Conservation (phyloP, 768 basidiomycete species). For the Psilocybe azurescens region DNA sequence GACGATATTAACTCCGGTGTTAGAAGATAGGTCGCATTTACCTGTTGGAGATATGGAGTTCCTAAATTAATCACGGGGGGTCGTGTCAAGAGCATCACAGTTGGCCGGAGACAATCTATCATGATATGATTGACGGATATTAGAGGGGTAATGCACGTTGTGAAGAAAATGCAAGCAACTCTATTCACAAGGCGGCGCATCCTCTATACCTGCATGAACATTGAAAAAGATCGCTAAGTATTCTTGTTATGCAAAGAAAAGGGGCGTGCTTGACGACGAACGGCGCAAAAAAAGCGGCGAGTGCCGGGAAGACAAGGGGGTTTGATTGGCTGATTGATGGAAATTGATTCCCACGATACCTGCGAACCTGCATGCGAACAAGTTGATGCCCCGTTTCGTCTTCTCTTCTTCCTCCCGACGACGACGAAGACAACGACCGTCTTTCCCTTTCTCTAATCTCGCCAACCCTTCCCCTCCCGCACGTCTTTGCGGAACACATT, state of each 20-base stretch:
- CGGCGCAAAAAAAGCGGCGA: background rate
- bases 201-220: no score
- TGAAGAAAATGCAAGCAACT: no score
- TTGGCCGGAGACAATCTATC: no score
- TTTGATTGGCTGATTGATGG: background rate
- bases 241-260: background rate
- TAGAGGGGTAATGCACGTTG: no score
- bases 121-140: no score
- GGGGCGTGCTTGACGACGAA: background rate
- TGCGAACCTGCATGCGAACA: background rate
- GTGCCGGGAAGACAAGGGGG: background rate
- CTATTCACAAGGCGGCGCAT: no score
- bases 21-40: no score
- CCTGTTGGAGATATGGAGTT: no score
- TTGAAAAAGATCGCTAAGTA: no score
- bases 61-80: no score
- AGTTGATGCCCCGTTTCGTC: background rate
- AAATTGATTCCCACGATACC: slow-evolving; percentile 8
- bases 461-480: background rate
- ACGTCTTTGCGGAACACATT: slow-evolving; percentile 22
- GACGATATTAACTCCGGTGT: no score
- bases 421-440: slow-evolving; percentile 17
- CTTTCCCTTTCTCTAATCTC: background rate
- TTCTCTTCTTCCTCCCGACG: background rate
- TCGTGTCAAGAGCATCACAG: no score